phyloP scores from a whole-genome alignment of 441 rosid species.

The Breynia disticha region DNA sequence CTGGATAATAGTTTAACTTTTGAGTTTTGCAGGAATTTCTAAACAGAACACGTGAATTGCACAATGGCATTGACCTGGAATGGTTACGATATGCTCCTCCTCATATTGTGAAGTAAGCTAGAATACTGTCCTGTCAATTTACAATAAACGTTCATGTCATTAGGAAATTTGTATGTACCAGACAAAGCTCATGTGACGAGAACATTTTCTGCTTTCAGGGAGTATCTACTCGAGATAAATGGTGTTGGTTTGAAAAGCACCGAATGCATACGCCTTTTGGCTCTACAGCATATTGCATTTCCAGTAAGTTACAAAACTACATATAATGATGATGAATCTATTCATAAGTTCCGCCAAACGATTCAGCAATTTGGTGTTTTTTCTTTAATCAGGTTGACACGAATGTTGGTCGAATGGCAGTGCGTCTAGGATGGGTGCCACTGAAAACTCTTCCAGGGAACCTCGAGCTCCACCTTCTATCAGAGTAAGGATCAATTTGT shows the following conservation, averaged over 20 bases:
- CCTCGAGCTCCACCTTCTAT: slow-evolving; percentile 84
- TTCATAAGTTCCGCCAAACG: slow-evolving; percentile 1
- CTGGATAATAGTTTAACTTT: slow-evolving; percentile 13
- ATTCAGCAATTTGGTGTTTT: slow-evolving; percentile 3
- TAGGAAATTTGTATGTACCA: neutral
- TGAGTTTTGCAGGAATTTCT: slow-evolving; percentile 65
- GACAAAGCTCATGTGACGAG: neutral
- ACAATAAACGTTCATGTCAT: too few species aligned
- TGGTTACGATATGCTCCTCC: slow-evolving; percentile 83
- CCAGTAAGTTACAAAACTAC: slow-evolving; percentile 48
- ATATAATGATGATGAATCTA: too few species aligned
- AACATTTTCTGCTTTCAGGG: slow-evolving; percentile 34
- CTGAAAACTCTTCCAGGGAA: slow-evolving; percentile 89
- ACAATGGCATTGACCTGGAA: slow-evolving; percentile 79
- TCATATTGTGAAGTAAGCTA: slow-evolving; percentile 68
- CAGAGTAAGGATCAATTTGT: slow-evolving; percentile 48
- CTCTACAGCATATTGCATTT: slow-evolving; percentile 92
- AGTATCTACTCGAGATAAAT: slow-evolving; percentile 68
- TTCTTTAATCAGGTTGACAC: slow-evolving; percentile 67
- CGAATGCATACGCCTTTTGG: slow-evolving; percentile 85
- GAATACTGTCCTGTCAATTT: neutral
- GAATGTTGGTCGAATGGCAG: slow-evolving; percentile 94
- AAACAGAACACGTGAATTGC: slow-evolving; percentile 55
- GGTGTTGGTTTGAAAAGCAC: slow-evolving; percentile 95
- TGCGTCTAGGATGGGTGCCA: slow-evolving; percentile 96